phyloP scores from a whole-genome alignment of 176 grass and related monocot genomes.

The Miscanthus lutarioriparius region DNA sequence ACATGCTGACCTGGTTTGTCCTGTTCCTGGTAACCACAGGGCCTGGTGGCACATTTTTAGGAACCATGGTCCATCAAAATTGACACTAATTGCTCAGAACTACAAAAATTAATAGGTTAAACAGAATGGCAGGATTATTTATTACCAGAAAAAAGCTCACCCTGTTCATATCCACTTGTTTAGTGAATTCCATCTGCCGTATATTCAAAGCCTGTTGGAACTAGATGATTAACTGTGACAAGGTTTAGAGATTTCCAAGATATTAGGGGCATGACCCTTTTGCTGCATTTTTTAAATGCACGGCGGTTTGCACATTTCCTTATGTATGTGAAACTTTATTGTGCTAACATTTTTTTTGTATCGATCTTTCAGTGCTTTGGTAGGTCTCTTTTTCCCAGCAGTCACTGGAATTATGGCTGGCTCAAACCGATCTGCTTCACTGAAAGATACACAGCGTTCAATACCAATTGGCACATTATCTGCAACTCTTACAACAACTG shows the following conservation, averaged over 20 bases:
- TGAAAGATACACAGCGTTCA: slow-evolving; percentile 97
- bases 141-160: not conserved
- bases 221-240: slow-evolving; percentile 1
- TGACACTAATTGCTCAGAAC: not conserved
- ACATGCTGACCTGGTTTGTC: no score
- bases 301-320: not conserved
- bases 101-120: not conserved
- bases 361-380: slow-evolving; percentile 78
- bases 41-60: not conserved
- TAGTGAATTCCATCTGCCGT: not conserved
- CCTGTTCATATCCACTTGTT: not conserved
- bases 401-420: slow-evolving; percentile 99
- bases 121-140: not conserved
- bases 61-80: not conserved
- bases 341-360: slow-evolving; percentile 34
- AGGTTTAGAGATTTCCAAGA: not conserved
- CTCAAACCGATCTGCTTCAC: slow-evolving; percentile 90
- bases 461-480: slow-evolving; percentile 92
- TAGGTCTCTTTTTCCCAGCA: slow-evolving; percentile 96
- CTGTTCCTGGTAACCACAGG: not conserved
- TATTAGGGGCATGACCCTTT: not conserved
- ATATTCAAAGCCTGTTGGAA: not conserved
- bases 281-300: slow-evolving; percentile 12
- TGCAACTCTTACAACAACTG: slow-evolving; percentile 82
- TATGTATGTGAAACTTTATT: slow-evolving; percentile 14